Percentiles rank a stretch among this genome's conserved stretches.
Evolutionary conservation across 495 filamentous ascomycete species (phyloP).

Genomic region (Hypoxylon perforatum): DNA sequence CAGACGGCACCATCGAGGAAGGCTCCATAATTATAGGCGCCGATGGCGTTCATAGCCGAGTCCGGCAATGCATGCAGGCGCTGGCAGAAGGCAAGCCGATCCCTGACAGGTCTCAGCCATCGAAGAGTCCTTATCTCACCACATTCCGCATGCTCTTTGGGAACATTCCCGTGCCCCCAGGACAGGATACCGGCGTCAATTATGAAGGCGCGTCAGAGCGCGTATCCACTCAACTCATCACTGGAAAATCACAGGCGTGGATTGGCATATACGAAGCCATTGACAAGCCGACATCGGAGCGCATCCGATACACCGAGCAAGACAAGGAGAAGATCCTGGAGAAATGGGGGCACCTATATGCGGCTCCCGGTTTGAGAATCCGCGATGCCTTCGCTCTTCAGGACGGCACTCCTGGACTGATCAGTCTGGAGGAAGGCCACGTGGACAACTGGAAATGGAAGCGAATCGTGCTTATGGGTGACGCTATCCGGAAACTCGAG

Average conservation of each 20-base stretch:
- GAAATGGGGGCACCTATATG: slow-evolving; percentile 45
- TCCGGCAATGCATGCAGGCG: slow-evolving; percentile 55
- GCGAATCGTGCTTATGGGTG: slow-evolving; percentile 56
- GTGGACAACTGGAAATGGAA: slow-evolving; percentile 52
- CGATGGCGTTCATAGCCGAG: slow-evolving; percentile 62
- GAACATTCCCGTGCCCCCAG: slow-evolving; percentile 40
- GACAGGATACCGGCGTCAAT: slow-evolving; percentile 21
- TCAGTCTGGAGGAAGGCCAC: slow-evolving; percentile 54
- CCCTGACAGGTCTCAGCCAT: slow-evolving; percentile 23
- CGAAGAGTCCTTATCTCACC: slow-evolving; percentile 44
- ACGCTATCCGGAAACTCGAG: slow-evolving; percentile 57
- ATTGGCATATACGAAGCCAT: slow-evolving; percentile 56
- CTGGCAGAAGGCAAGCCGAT: slow-evolving; percentile 42
- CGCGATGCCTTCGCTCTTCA: slow-evolving; percentile 50
- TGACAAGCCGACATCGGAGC: slow-evolving; percentile 50
- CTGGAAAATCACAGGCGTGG: slow-evolving; percentile 45
- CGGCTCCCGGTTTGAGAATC: slow-evolving; percentile 48
- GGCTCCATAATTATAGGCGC: slow-evolving; percentile 65
- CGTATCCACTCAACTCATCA: slow-evolving; percentile 42
- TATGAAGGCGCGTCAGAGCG: slow-evolving; percentile 31
- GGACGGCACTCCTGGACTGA: slow-evolving; percentile 36
- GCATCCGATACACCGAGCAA: slow-evolving; percentile 50
- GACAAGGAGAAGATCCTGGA: slow-evolving; percentile 46
- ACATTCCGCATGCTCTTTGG: slow-evolving; percentile 46
- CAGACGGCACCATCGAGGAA: slow-evolving; percentile 52